Conservation (phyloP, 2,329 filamentous ascomycete species). For the Ceratocystis lukuohia region DNA sequence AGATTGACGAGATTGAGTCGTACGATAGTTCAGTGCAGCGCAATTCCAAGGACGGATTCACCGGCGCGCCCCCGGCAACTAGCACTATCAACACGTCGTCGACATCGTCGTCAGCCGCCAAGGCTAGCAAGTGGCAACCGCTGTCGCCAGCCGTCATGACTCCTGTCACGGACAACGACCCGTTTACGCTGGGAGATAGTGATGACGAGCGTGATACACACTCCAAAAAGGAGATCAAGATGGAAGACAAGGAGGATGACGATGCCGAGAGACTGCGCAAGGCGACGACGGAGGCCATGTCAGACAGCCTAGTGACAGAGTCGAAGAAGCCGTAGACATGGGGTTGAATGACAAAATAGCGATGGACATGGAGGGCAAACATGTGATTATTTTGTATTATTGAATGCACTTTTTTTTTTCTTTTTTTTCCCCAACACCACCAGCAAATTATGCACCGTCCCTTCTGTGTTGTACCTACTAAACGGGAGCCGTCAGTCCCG, state of each 20-base stretch:
- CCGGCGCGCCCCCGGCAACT: constrained; percentile 2
- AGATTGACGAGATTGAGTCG: constrained; percentile 59
- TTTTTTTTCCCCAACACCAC: background rate
- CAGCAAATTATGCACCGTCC: too few relatives aligned
- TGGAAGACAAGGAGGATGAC: constrained; percentile 43
- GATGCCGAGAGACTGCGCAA: constrained; percentile 52
- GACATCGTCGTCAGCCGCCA: constrained; percentile 36
- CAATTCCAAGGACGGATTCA: constrained; percentile 34
- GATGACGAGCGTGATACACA: constrained; percentile 68
- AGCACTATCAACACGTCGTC: constrained; percentile 19
- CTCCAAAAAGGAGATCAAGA: constrained; percentile 30
- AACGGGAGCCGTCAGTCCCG: too few relatives aligned
- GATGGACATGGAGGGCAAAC: background rate
- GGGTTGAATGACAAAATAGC: background rate
- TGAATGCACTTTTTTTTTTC: background rate
- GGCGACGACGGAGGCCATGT: constrained; percentile 49
- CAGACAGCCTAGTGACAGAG: constrained; percentile 38
- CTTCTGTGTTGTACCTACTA: too few relatives aligned
- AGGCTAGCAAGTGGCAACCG: constrained; percentile 93
- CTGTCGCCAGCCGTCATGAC: constrained; percentile 57
- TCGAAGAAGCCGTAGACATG: constrained; percentile 23
- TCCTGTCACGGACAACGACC: constrained; percentile 58
- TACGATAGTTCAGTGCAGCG: constrained; percentile 56
- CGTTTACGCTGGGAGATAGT: constrained; percentile 90
- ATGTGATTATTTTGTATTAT: constrained; percentile 6